phyloP scores from a whole-genome alignment of 768 basidiomycete species.

The Tulasnella calospora region DNA sequence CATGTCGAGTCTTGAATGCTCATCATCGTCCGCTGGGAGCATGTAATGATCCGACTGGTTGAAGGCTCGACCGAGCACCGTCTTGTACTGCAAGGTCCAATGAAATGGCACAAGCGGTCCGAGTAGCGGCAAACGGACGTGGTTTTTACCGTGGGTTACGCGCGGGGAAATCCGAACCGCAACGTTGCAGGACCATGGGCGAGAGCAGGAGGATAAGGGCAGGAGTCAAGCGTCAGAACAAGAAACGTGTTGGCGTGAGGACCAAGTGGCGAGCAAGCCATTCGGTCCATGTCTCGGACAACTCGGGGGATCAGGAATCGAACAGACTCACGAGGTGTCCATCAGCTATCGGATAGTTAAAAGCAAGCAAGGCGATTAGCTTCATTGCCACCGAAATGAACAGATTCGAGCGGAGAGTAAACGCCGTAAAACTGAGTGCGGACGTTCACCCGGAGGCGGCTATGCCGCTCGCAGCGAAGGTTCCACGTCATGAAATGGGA shows the following conservation, averaged over 20 bases:
- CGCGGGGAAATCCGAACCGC: neutral
- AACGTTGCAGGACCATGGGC: neutral
- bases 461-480: neutral
- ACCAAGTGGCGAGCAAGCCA: neutral
- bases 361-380: neutral
- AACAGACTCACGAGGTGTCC: constrained; percentile 16
- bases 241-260: neutral
- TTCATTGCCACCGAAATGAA: neutral
- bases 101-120: neutral
- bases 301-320: neutral
- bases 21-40: constrained; percentile 23
- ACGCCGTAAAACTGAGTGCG: neutral
- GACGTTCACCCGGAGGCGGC: neutral
- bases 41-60: constrained; percentile 19
- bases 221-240: neutral
- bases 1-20: constrained; percentile 19
- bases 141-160: neutral
- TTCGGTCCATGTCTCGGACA: neutral
- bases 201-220: neutral
- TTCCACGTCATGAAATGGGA: neutral
- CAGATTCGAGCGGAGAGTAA: neutral
- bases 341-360: neutral
- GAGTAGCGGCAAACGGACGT: neutral
- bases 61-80: constrained; percentile 10
- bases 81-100: constrained; percentile 4